Conservation (phyloP, 2,329 filamentous ascomycete genomes). For the Cytospora leucostoma region DNA sequence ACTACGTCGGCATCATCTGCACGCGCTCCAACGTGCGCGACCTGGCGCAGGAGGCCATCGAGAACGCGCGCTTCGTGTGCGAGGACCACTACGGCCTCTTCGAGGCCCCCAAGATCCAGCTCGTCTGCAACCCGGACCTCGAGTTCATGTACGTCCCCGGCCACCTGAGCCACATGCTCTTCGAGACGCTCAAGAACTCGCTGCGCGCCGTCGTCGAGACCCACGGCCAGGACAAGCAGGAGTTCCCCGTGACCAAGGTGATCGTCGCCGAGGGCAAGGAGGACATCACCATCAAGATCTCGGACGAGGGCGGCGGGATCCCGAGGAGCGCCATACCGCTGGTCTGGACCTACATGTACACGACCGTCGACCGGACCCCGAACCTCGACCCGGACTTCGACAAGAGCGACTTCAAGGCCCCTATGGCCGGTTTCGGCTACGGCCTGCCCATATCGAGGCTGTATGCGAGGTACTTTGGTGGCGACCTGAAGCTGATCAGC, state of each 20-base stretch:
- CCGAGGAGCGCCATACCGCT: slow-evolving; percentile 89
- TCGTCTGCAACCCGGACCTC: slow-evolving; percentile 90
- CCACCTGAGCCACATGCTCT: slow-evolving; percentile 99
- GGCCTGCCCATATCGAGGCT: slow-evolving; percentile 90
- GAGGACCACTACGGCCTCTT: slow-evolving; percentile 98
- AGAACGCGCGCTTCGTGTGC: slow-evolving; percentile 98
- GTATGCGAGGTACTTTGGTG: slow-evolving; percentile 96
- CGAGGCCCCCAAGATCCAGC: slow-evolving; percentile 92
- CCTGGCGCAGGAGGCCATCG: slow-evolving; percentile 93
- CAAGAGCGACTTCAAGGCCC: slow-evolving; percentile 98
- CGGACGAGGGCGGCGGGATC: slow-evolving; percentile 94
- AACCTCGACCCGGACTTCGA: slow-evolving; percentile 96
- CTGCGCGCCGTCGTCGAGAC: slow-evolving; percentile 94
- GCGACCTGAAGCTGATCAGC: slow-evolving; percentile 94
- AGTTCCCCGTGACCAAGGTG: slow-evolving; percentile 95
- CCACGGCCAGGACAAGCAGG: slow-evolving; percentile 91
- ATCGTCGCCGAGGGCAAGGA: slow-evolving; percentile 97
- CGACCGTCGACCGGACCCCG: slow-evolving; percentile 93
- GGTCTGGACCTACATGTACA: slow-evolving; percentile 99
- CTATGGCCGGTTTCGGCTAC: slow-evolving; percentile 99
- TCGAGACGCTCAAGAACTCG: slow-evolving; percentile 98
- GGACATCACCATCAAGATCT: slow-evolving; percentile 98
- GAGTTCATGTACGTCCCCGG: slow-evolving; percentile 99
- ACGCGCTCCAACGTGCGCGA: slow-evolving; percentile 97
- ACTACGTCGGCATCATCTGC: slow-evolving; percentile 98